phyloP scores from a whole-genome alignment of 495 filamentous ascomycete species.

The Penicillium antarcticum region DNA sequence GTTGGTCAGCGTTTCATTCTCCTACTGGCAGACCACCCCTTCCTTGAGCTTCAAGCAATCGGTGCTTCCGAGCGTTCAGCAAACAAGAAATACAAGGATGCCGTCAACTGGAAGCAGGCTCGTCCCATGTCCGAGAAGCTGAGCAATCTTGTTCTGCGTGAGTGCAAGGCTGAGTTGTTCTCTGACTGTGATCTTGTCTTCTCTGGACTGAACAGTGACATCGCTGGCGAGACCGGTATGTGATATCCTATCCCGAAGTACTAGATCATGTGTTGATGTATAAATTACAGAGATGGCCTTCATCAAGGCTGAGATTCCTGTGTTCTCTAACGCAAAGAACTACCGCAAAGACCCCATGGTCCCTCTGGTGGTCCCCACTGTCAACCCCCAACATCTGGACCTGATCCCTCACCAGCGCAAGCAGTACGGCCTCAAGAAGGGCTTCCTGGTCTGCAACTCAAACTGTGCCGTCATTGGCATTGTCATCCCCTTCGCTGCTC shows the following conservation, averaged over 20 bases:
- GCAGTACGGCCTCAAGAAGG: slow-evolving; percentile 63
- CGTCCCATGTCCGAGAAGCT: slow-evolving; percentile 65
- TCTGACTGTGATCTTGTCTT: slow-evolving; percentile 85
- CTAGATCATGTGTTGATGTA: background rate
- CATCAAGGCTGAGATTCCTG: slow-evolving; percentile 69
- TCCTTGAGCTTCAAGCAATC: slow-evolving; percentile 70
- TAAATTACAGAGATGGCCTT: slow-evolving; percentile 65
- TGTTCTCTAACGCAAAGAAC: slow-evolving; percentile 91
- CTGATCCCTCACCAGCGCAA: slow-evolving; percentile 73
- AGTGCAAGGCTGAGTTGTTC: slow-evolving; percentile 73
- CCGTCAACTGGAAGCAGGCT: slow-evolving; percentile 81
- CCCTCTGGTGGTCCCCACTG: slow-evolving; percentile 82
- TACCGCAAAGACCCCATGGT: slow-evolving; percentile 77
- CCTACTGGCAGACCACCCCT: slow-evolving; percentile 73
- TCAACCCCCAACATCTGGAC: slow-evolving; percentile 75
- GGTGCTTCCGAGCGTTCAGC: slow-evolving; percentile 77
- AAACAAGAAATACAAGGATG: slow-evolving; percentile 80
- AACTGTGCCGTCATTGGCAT: slow-evolving; percentile 89
- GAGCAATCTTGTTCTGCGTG: slow-evolving; percentile 66
- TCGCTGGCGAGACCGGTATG: slow-evolving; percentile 75
- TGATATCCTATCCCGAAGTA: background rate
- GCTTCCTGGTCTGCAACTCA: slow-evolving; percentile 84
- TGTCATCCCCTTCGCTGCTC: slow-evolving; percentile 82
- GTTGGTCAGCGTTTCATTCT: slow-evolving; percentile 87
- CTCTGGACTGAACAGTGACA: slow-evolving; percentile 79